phyloP scores from a whole-genome alignment of 2,329 filamentous ascomycete genomes.

The Alternaria gansuensis region DNA sequence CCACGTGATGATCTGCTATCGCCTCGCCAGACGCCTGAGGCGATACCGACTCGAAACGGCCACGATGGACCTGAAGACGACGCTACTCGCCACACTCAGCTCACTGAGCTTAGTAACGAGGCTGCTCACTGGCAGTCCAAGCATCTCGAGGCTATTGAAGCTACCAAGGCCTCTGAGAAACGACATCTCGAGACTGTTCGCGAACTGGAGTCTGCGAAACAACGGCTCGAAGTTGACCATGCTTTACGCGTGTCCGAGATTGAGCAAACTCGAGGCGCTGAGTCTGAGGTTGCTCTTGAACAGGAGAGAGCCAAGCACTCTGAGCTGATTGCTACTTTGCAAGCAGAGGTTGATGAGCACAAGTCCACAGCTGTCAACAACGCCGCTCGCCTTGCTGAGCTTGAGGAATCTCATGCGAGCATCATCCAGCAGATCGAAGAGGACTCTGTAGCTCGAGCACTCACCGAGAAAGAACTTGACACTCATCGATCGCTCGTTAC shows the following conservation, averaged over 20 bases:
- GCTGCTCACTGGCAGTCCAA: constrained; percentile 78
- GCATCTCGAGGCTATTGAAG: constrained; percentile 74
- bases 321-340: constrained; percentile 66
- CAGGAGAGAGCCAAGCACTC: constrained; percentile 58
- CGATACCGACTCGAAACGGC: constrained; percentile 13
- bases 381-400: constrained; percentile 72
- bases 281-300: constrained; percentile 48
- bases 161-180: constrained; percentile 75
- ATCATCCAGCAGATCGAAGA: constrained; percentile 74
- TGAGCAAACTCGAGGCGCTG: constrained; percentile 41
- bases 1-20: constrained; percentile 32
- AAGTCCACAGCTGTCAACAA: constrained; percentile 76
- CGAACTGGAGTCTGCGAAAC: constrained; percentile 72
- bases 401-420: constrained; percentile 75
- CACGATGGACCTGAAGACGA: constrained; percentile 35
- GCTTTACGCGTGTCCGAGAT: constrained; percentile 41
- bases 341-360: constrained; percentile 81
- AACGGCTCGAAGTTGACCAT: constrained; percentile 50
- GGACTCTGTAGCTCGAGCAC: constrained; percentile 67
- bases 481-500: constrained; percentile 61
- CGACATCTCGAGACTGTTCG: constrained; percentile 75
- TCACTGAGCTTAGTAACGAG: constrained; percentile 74
- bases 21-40: constrained; percentile 22
- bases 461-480: constrained; percentile 62
- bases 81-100: constrained; percentile 62